Base-by-base conservation (phyloP, 352 stramenopile species). In the Paralagenidium karlingii region DNA sequence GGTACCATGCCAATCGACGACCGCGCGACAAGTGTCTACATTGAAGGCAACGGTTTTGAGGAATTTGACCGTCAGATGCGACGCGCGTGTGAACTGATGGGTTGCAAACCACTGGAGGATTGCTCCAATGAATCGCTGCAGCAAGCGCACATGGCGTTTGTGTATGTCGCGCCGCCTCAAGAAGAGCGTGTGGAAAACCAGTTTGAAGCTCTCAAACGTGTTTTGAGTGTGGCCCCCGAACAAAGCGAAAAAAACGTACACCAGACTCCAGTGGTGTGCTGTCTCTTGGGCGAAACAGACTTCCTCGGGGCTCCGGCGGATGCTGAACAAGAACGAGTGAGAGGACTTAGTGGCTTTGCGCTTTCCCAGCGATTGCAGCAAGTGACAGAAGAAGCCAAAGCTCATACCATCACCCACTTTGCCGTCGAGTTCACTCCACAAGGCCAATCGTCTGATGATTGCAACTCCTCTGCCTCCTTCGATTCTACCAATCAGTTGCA, bases 281-380 rank as follows among this genome's bases (percentile, higher is more conserved):
- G 70, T 18, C 40, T 91, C 3, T 30, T 85, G 27, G 77, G 77
- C 11, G 71, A 91, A 34, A 58, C 74, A 0, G 60, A 56, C n/a
- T 86, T 86, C 40, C 53, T 91, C 8, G 43, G 56, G 22, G 53
- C 55, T 2, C 58, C 66, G 0, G 47, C 47, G 15, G 63, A 55
- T 18, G 60, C 68, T 19, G 77, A 86, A 32, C 47, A 56, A 3
- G 73, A 85, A 42, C 50, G 62, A 1, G 22, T 73, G 31, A 58
- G 77, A 20, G 71, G 73, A 12, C 53, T 91, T 7, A 85, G 71
- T 40, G 74, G 73, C 38, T 85, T 91, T 47, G 77, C 74, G 18
- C 81, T 88, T 40, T 81, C 74, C 5, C 77, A 86, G 39, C 53
- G 78, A 25, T 59, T 91, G 11, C 54, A 58, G 15, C 71, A 60